These are phyloP conservation scores for Exophiala xenobiotica DNA, from an alignment of 2,329 filamentous ascomycete species.

Conservation along the genomic window DNA sequence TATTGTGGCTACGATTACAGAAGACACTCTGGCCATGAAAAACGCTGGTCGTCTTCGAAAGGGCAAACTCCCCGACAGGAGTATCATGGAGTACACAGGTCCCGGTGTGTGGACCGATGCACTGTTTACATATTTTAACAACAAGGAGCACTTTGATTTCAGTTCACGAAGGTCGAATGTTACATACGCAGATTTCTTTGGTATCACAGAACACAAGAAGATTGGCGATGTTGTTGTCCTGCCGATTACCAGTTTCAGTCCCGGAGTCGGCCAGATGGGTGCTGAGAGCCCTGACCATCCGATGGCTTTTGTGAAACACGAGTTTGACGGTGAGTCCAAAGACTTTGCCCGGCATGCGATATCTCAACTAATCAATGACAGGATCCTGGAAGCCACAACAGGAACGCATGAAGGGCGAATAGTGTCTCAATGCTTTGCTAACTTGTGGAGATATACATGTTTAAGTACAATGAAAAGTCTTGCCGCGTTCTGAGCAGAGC, in stretches of 20 bases:
- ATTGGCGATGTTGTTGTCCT: constrained; percentile 91
- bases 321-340: constrained; percentile 77
- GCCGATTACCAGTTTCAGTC: constrained; percentile 96
- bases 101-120: constrained; percentile 92
- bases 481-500: too few species aligned
- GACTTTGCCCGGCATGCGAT: too few species aligned
- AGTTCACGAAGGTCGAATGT: constrained; percentile 64
- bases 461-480: background rate
- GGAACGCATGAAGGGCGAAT: constrained; percentile 29
- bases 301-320: constrained; percentile 96
- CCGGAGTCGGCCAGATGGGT: constrained; percentile 90
- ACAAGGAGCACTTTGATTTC: constrained; percentile 84
- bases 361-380: constrained; percentile 17
- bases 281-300: constrained; percentile 84
- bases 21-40: constrained; percentile 75
- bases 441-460: background rate
- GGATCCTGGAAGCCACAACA: constrained; percentile 35
- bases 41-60: constrained; percentile 62
- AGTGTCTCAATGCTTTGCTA: background rate
- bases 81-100: constrained; percentile 89
- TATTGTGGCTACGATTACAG: constrained; percentile 80
- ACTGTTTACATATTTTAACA: constrained; percentile 91
- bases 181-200: constrained; percentile 84
- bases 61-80: constrained; percentile 61
- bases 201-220: constrained; percentile 77